Conservation (phyloP, 306 rosid species). For the Astragalus glycyphyllos region DNA sequence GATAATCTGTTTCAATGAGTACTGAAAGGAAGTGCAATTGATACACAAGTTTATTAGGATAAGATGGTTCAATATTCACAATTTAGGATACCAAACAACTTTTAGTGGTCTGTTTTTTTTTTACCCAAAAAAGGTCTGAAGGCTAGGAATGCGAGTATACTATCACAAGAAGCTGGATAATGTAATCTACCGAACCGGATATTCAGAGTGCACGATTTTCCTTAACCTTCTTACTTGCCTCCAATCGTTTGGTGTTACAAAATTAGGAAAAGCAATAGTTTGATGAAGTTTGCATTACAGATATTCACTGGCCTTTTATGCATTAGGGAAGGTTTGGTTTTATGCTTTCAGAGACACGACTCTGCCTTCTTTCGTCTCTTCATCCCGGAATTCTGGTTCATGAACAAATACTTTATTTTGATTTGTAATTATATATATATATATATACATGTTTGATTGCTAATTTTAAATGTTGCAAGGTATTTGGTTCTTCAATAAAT, state of each 20-base stretch:
- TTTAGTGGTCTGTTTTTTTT: neutral
- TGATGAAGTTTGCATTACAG: constrained; percentile 4
- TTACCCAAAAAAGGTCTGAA: neutral
- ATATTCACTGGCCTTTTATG: constrained; percentile 19
- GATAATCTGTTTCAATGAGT: constrained; percentile 4
- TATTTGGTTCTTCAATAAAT: constrained; percentile 11
- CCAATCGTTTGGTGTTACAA: neutral
- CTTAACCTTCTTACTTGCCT: neutral
- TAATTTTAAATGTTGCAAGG: constrained; percentile 24
- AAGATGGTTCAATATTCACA: constrained; percentile 21
- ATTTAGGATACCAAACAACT: constrained; percentile 18
- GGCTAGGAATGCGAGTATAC: constrained; percentile 7
- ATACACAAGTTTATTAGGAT: neutral
- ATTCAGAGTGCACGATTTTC: no score
- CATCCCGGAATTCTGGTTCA: neutral
- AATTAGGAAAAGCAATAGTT: neutral
- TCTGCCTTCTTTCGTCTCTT: constrained; percentile 12
- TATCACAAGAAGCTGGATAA: constrained; percentile 15
- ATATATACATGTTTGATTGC: constrained; percentile 1
- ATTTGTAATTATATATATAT: neutral
- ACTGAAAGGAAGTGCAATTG: neutral
- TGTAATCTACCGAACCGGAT: no score
- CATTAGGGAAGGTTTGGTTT: constrained; percentile 16
- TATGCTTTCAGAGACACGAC: neutral
- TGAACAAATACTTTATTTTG: constrained; percentile 17